These are phyloP conservation scores for Phytophthora ramorum DNA, from an alignment of 352 stramenopile species.

Conservation along the genomic window DNA sequence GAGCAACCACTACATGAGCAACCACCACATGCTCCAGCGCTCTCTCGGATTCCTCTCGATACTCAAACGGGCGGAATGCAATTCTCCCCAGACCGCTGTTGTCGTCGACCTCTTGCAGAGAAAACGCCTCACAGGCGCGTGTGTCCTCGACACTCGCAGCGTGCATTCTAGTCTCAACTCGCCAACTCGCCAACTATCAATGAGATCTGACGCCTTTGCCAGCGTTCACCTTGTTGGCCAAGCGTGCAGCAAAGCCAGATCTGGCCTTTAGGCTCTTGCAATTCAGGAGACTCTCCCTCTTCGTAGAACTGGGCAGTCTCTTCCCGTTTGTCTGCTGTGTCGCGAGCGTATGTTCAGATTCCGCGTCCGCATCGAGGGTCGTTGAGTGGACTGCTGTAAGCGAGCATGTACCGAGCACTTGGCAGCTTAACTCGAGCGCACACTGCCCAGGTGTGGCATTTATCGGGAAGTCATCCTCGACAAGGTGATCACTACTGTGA, in stretches of 20 bases:
- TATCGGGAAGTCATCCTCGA: constrained; percentile 73
- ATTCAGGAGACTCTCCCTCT: constrained; percentile 48
- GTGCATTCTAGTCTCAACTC: constrained; percentile 72
- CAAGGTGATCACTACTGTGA: constrained; percentile 46
- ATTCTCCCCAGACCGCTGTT: constrained; percentile 21
- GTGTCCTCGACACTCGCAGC: constrained; percentile 52
- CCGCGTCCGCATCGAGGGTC: constrained; percentile 25
- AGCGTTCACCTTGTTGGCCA: constrained; percentile 71
- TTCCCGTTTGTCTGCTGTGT: constrained; percentile 28
- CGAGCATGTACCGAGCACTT: constrained; percentile 74
- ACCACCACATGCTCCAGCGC: constrained; percentile 23
- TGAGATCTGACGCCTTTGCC: constrained; percentile 65
- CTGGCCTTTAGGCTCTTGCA: constrained; percentile 70
- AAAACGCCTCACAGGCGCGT: constrained; percentile 65
- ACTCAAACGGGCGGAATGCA: constrained; percentile 31
- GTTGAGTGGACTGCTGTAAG: constrained; percentile 49
- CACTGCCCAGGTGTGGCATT: constrained; percentile 78
- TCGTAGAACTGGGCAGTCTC: constrained; percentile 24
- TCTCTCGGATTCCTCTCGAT: constrained; percentile 30
- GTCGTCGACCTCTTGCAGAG: constrained; percentile 31
- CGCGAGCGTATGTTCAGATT: constrained; percentile 6
- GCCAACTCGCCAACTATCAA: constrained; percentile 79
- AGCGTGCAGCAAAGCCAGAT: constrained; percentile 71
- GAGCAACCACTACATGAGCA: constrained; percentile 32
- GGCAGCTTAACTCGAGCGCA: constrained; percentile 65